Base-by-base conservation (phyloP, 164 flowering plant species). In the Saururus chinensis region DNA sequence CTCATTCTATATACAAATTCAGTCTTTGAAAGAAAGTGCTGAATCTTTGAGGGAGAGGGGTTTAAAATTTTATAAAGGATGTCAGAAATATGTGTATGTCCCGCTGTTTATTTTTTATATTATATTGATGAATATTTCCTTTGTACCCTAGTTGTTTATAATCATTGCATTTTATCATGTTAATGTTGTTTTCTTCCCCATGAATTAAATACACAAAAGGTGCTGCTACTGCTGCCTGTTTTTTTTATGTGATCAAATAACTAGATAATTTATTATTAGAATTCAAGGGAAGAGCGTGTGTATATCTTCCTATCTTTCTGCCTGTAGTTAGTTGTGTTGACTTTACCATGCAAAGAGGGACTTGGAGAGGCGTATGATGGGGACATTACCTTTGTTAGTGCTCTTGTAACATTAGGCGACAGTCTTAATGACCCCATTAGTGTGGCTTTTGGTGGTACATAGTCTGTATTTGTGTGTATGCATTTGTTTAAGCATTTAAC, bases 361-460 rank as follows among this genome's bases (percentile, higher is more conserved):
- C 97, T 93, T 72, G 97, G 97, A 45, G 99, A 93, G 73, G n/a
- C n/a, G n/a, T n/a, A n/a, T n/a, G n/a, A n/a, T n/a, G n/a, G n/a
- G n/a, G n/a, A n/a, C n/a, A n/a, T 90, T 72, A 89, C 87, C 61
- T 93, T 90, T 77, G 92, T 96, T 48, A 85, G 96, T 72, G 79
- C 95, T 52, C 84, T 93, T 59, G 97, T 90, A 79, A 77, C 75
- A 51, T 93, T 93, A 83, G 96, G 92, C 26, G 98, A 96, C 60
- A 92, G 97, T 62, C 88, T 84, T 69, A 86, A 93, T 81, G 99
- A 93, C 72, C 97, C 97, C 6, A 81, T 90, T 41, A 85, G 88
- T 77, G 82, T 88, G 68, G 92, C 97, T 68, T 87, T 90, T 79
- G 99, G 99, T 82, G 99, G 99, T 41, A 41, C 8, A 13, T 8